Conservation (phyloP, 345 rosid genomes). For the Firmiana major region DNA sequence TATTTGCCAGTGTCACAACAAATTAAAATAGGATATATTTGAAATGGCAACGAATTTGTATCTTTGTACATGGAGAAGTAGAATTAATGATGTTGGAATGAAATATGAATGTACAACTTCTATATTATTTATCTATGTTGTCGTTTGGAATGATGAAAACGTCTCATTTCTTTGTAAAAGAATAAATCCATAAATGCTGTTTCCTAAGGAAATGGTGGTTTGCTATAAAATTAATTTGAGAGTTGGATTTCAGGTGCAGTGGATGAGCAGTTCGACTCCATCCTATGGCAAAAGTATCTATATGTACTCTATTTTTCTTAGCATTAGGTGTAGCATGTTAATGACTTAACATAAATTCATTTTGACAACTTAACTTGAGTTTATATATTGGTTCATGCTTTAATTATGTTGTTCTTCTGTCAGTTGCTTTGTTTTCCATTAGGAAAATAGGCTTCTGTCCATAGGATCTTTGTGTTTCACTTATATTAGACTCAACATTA, state of each 20-base stretch:
- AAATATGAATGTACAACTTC: background rate
- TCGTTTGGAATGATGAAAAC: background rate
- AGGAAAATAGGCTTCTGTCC: background rate
- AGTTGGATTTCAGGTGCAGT: background rate
- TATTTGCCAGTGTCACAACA: background rate
- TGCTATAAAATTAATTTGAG: background rate
- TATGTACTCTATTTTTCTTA: background rate
- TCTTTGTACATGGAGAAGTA: background rate
- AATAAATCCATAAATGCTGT: too few relatives aligned
- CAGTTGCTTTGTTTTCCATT: background rate
- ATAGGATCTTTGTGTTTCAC: background rate
- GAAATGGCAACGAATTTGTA: background rate
- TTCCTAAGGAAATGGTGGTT: background rate
- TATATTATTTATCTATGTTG: background rate
- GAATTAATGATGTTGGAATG: background rate
- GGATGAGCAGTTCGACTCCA: background rate
- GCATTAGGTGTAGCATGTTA: background rate
- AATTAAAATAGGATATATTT: background rate
- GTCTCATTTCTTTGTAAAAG: background rate
- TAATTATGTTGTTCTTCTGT: background rate
- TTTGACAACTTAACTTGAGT: too few relatives aligned
- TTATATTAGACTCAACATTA: background rate
- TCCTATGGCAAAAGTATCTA: background rate
- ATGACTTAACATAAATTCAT: too few relatives aligned
- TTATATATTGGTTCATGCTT: too few relatives aligned